Evolutionary conservation across 441 rosid genomes (phyloP).

Genomic region (Kokia cookei): DNA sequence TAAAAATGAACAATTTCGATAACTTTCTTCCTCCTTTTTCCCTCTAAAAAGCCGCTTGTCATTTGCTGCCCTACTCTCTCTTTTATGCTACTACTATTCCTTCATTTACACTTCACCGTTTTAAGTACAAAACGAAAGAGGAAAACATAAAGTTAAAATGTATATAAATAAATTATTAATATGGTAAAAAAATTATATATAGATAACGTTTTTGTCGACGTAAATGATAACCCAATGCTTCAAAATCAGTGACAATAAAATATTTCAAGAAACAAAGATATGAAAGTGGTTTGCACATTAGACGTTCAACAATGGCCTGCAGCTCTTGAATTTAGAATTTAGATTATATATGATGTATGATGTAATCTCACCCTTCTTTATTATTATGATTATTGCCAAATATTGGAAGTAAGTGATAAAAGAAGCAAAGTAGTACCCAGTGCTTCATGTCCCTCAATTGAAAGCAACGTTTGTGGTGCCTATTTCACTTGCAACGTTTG

Average conservation of each 20-base stretch:
- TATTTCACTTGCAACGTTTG: background rate
- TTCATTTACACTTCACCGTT: no score
- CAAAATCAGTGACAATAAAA: background rate
- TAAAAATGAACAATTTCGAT: no score
- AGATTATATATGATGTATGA: background rate
- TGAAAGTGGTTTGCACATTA: constrained; percentile 21
- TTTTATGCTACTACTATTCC: no score
- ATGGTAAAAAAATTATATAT: no score
- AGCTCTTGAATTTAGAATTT: background rate
- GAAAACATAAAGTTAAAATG: no score
- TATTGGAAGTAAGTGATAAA: background rate
- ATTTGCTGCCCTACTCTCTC: no score
- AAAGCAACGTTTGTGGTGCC: constrained; percentile 8
- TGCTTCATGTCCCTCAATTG: background rate
- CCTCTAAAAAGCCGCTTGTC: no score
- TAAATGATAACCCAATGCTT: background rate
- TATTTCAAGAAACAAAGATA: background rate
- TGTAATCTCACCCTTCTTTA: background rate
- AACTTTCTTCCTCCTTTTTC: no score
- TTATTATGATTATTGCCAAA: background rate
- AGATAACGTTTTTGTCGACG: background rate
- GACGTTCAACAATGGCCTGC: constrained; percentile 6
- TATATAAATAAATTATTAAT: no score
- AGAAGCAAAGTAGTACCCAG: background rate
- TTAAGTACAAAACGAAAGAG: no score